phyloP scores from a whole-genome alignment of 169 alveolate species.

The Eimeria sp. region DNA sequence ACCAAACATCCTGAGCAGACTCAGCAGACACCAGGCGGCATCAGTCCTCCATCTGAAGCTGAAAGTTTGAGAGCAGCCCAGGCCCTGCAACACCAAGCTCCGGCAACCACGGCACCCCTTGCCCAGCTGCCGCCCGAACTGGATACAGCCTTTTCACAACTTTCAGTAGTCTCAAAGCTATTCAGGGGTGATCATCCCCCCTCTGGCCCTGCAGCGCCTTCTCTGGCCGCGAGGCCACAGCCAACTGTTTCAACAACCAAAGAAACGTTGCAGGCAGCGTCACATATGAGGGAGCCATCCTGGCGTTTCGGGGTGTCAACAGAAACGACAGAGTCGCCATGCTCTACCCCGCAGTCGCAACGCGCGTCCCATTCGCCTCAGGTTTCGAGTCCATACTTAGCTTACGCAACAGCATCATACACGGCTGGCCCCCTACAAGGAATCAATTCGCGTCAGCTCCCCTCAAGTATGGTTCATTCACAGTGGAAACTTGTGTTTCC shows the following conservation, averaged over 20 bases:
- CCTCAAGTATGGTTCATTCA: not conserved
- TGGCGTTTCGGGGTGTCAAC: too few species aligned
- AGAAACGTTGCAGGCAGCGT: not conserved
- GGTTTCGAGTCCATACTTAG: not conserved
- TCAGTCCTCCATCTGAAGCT: not conserved
- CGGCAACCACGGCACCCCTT: not conserved
- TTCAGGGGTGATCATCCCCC: not conserved
- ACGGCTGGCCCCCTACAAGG: not conserved
- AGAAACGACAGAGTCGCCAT: not conserved
- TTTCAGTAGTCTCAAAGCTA: not conserved
- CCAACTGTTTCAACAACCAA: not conserved
- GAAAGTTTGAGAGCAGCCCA: not conserved
- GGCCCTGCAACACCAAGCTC: not conserved
- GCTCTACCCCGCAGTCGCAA: not conserved
- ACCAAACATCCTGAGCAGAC: not conserved
- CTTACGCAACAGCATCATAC: not conserved
- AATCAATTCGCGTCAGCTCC: not conserved
- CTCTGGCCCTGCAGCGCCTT: not conserved
- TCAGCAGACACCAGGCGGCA: not conserved
- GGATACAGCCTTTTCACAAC: not conserved
- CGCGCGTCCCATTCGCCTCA: not conserved
- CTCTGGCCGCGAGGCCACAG: not conserved
- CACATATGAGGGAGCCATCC: too few species aligned
- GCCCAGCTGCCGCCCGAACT: not conserved
- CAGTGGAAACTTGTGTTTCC: not conserved